phyloP scores from a whole-genome alignment of 805 yeast genomes.

The Saccharomyces mikatae region DNA sequence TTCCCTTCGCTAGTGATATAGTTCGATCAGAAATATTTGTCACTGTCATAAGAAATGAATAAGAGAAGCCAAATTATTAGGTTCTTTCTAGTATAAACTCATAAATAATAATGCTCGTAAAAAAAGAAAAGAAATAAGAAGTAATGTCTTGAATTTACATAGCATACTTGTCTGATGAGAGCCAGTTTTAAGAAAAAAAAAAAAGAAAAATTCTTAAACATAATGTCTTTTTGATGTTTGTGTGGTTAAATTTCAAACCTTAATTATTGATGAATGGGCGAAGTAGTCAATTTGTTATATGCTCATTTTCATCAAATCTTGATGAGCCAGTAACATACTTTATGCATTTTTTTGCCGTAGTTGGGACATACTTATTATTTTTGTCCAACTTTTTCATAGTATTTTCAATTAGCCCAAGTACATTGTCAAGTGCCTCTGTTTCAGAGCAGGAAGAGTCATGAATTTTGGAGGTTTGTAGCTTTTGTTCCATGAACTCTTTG shows the following conservation, averaged over 20 bases:
- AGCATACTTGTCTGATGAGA: background rate
- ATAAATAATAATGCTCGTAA: background rate
- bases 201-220: background rate
- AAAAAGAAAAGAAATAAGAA: background rate
- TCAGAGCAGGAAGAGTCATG: background rate
- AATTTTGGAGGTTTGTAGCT: background rate
- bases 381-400: background rate
- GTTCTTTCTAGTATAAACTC: background rate
- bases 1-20: too few relatives aligned
- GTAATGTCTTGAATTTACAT: background rate
- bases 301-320: background rate
- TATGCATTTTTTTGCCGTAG: background rate
- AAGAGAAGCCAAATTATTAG: background rate
- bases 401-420: background rate
- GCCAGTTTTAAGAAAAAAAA: background rate
- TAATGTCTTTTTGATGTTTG: background rate
- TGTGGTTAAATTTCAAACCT: background rate
- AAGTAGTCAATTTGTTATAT: background rate
- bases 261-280: background rate
- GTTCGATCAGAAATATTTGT: too few relatives aligned
- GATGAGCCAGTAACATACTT: background rate
- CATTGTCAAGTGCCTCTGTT: background rate
- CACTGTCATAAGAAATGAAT: background rate
- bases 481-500: background rate
- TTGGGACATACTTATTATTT: background rate